Percentiles rank a stretch among this genome's conserved stretches.
These are phyloP conservation scores for Cadophora sp. DNA, from an alignment of 2,329 filamentous ascomycete species.

Conservation along the genomic window DNA sequence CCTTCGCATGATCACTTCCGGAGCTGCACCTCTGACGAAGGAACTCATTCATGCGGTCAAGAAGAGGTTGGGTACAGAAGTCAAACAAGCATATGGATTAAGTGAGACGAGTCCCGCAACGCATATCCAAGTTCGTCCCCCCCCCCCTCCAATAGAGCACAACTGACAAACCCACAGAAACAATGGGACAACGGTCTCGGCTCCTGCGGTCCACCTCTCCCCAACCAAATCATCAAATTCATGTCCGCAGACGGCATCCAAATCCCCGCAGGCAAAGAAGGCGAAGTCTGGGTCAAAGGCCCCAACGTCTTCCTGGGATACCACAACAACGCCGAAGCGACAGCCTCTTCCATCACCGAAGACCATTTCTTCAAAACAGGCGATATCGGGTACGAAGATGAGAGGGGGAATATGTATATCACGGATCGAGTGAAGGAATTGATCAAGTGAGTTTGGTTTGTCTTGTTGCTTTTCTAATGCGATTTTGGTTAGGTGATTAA, in stretches of 20 bases:
- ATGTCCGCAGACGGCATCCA: conserved; percentile 59
- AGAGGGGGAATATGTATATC: conserved; percentile 82
- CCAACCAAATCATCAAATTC: conserved; percentile 81
- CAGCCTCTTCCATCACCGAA: conserved; percentile 69
- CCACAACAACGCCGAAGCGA: conserved; percentile 68
- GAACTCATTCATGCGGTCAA: conserved; percentile 80
- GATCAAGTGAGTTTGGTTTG: conserved; percentile 50
- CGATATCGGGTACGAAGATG: conserved; percentile 80
- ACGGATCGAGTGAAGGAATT: conserved; percentile 80
- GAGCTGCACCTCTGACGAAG: conserved; percentile 79
- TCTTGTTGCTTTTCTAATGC: too few species aligned
- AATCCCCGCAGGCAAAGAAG: conserved; percentile 59
- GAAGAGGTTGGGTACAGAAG: conserved; percentile 71
- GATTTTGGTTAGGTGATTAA: too few species aligned
- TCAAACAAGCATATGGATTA: conserved; percentile 91
- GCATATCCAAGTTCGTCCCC: neutral
- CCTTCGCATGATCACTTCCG: conserved; percentile 83
- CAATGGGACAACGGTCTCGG: conserved; percentile 67
- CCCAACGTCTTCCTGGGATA: conserved; percentile 66
- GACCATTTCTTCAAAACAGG: conserved; percentile 85
- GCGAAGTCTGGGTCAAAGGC: conserved; percentile 73
- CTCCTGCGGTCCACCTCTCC: conserved; percentile 76
- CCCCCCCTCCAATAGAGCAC: too few species aligned
- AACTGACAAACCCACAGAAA: conserved; percentile 4
- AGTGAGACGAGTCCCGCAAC: conserved; percentile 78